Base-by-base conservation (phyloP, 2,329 filamentous ascomycete species). In the Aspergillus melleus region DNA sequence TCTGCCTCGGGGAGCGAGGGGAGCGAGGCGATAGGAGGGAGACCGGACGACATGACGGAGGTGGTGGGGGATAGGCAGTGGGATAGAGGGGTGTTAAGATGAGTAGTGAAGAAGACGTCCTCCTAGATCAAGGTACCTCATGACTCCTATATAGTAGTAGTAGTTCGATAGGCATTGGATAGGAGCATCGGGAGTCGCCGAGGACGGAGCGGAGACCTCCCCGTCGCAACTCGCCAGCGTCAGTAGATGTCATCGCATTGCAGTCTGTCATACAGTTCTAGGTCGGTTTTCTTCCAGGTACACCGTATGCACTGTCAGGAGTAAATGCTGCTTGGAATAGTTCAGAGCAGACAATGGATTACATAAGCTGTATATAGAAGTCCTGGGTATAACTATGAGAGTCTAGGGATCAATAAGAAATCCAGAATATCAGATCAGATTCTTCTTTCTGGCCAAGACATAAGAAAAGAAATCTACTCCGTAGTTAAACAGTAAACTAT, bases 11-110 rank as follows among this genome's bases (percentile, higher is more conserved):
- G 72, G 52, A 88, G 83, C 51, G 78, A 76, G 26, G 82, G 78
- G 44, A 96, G 79, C 14, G 78, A 76, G 50, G 79, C 72, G 68
- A 88, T 80, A 29, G 82, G 72, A 12, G 90, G 90, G 6, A 95
- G 81, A 29, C 60, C 57, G 52, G 66, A 52, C 36, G 64, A 53
- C 70, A 72, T 73, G 36, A 44, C 22, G 22, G 14, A 30, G 36
- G 36, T 42, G 12, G 36, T 16, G 6, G 14, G 16, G 16, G 3
- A 5, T 6, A 16, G 14, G 22, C 22, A 22, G 22, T 22, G 22
- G 22, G n/a, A n/a, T n/a, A n/a, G n/a, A n/a, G n/a, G 36, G 14
- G 12, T 1, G 16, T 22, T 29, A 32, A 30, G 44, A 39, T 20
- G 52, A 20, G 16, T 50, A 26, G 8, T 19, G 36, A 36, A 26